Base-by-base conservation (phyloP, 768 basidiomycete genomes). In the Mycena filopes region DNA sequence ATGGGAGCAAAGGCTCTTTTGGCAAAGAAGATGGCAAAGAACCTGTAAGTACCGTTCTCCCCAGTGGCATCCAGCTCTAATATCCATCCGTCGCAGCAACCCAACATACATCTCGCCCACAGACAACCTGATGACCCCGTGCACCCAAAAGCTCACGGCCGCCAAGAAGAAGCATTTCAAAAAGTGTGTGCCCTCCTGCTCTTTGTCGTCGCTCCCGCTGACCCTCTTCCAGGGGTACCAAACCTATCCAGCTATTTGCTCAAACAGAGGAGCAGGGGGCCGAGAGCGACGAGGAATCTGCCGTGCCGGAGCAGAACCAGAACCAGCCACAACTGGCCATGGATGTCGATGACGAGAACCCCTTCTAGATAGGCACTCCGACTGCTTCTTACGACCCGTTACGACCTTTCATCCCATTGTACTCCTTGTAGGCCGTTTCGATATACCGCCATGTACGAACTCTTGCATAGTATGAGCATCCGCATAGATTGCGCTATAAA, bases 41-140 rank as follows among this genome's bases (percentile, higher is more conserved):
- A 82, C 73, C 87, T 88, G 96, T 97, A 60, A 74, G 94, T 85
- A 28, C 38, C 33, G 36, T n/a, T 47, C 28, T 56, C 21, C 41
- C 48, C 25, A 56, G 54, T 23, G 33, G 56, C 28, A 45, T 23
- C 66, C 33, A 36, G 67, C 67, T 50, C 49, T 58, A 55, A 63
- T 42, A 71, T 70, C 55, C 40, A 65, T n/a, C 41, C 23, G 56
- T 18, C 18, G 31, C 75, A 95, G 95, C 76, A 98, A 98, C 76
- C 91, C 94, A 23, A 88, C 87, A 36, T 95, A 87, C 74, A 83
- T 96, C 72, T 98, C 97, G 20, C 97, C 97, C 3, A 98, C 97
- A 11, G 97, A 99, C 77, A 94, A 92, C 75, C 84, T 99, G 78
- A 88, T 98, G 84, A 97, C 95, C 3, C 97, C 97, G 4, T 89